Evolutionary conservation across 192 early-diverging fungal genomes (phyloP).

Genomic region (Thoreauomyces humboldtii): DNA sequence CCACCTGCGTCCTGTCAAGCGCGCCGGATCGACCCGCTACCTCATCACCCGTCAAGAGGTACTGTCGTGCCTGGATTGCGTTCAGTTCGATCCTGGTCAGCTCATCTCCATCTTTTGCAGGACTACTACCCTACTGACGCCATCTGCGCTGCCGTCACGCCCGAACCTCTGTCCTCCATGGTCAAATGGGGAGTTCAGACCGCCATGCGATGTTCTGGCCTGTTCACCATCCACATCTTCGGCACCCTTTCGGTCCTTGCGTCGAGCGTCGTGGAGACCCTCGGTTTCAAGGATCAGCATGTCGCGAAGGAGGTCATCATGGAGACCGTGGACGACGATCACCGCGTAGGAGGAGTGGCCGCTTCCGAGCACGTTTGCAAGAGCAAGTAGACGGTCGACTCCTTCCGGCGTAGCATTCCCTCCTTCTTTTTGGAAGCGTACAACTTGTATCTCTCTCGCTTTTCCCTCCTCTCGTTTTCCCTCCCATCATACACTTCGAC

Average conservation of each 20-base stretch:
- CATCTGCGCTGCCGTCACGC: slow-evolving; percentile 6
- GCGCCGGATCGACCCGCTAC: not conserved
- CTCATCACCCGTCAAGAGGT: slow-evolving; percentile 12
- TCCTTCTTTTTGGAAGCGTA: too few species aligned
- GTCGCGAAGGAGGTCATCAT: not conserved
- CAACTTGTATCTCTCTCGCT: too few species aligned
- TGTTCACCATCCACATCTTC: not conserved
- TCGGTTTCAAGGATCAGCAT: not conserved
- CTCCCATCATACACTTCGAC: too few species aligned
- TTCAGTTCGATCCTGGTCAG: too few species aligned
- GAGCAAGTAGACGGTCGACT: too few species aligned
- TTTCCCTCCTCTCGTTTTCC: too few species aligned
- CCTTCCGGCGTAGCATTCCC: too few species aligned
- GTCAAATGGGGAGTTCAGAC: not conserved
- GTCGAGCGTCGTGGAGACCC: not conserved
- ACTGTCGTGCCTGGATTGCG: too few species aligned
- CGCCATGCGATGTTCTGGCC: slow-evolving; percentile 1
- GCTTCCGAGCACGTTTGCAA: too few species aligned
- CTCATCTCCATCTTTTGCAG: not conserved
- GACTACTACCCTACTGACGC: slow-evolving; percentile 19
- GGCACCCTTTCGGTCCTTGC: not conserved
- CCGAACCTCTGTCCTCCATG: slow-evolving; percentile 4
- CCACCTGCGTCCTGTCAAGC: not conserved
- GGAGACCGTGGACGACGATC: not conserved
- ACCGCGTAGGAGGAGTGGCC: too few species aligned